Base-by-base conservation (phyloP, 2,329 filamentous ascomycete genomes). In the Neofusicoccum parvum region DNA sequence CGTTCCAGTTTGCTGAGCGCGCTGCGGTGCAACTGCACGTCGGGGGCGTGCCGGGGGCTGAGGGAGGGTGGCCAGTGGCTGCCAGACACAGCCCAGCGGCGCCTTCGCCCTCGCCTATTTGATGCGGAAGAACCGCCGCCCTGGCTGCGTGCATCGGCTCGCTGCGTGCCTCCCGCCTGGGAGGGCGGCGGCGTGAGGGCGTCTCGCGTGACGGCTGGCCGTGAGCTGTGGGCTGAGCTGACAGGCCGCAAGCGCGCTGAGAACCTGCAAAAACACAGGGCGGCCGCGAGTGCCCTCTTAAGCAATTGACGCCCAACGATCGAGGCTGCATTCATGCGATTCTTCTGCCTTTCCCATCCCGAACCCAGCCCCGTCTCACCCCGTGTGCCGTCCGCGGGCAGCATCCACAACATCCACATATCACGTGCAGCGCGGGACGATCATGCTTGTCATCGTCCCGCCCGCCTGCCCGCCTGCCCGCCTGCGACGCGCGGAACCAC, bases 301-400 rank as follows among this genome's bases (percentile, higher is more conserved):
- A 60, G 43, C 56, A 36, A 48, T 60, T 48, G 56, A 48, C n/a
- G 56, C 56, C 56, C 56, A 60, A 60, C 56, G 56, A 48, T 60
- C 56, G 56, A 60, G 56, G 56, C 56, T 60, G 56, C 56, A 60
- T 60, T 60, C 56, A 60, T 60, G 56, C 56, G 56, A 48, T 59
- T 59, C 54, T 59, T 59, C 23, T 59, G 54, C 54, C 45, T 59
- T 58, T 46, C 41, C 54, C 54, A 60, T 60, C 41, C 20, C 3
- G 36, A 43, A n/a, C 27, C 49, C 32, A 53, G n/a, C 50, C 12
- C 53, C 37, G 37, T 37, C 36, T 45, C 41, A 46, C 27, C 27
- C 27, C 27, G 27, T 32, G 1, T 32, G 27, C 27, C 27, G 54
- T 41, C 11, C 41, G 43, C 53, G 23, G 23, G 53, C 23, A 23